Conservation (phyloP, 805 yeast genomes). For the Candida sphagnicola region DNA sequence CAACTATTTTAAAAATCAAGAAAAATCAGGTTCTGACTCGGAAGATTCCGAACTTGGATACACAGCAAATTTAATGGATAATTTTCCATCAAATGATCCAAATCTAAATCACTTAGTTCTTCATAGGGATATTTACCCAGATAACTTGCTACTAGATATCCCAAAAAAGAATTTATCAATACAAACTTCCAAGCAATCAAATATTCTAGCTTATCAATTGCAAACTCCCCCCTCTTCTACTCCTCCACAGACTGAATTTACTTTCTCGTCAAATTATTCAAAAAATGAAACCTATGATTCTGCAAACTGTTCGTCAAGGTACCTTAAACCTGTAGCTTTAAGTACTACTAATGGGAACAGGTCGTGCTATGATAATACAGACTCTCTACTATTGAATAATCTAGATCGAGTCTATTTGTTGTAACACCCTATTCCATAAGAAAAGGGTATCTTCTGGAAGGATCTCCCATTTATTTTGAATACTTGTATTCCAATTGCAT, state of each 20-base stretch:
- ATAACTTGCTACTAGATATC: slow-evolving; percentile 22
- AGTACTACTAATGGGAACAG: not conserved
- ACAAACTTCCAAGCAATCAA: slow-evolving; percentile 9
- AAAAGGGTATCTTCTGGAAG: not conserved
- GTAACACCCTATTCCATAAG: not conserved
- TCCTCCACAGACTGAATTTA: slow-evolving; percentile 5
- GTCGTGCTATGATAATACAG: not conserved
- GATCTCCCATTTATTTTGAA: no score
- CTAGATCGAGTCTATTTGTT: not conserved
- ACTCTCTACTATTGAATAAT: not conserved
- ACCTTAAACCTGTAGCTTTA: not conserved
- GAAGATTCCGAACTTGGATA: not conserved
- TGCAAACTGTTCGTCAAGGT: not conserved
- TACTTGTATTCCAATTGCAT: no score
- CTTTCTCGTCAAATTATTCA: not conserved
- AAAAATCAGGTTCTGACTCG: not conserved
- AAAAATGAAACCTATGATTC: not conserved
- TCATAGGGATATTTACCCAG: slow-evolving; percentile 19
- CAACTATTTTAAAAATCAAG: slow-evolving; percentile 34
- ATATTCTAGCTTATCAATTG: slow-evolving; percentile 4
- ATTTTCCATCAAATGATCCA: slow-evolving; percentile 23
- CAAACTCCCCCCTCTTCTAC: slow-evolving; percentile 5
- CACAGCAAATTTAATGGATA: slow-evolving; percentile 6
- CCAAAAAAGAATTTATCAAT: slow-evolving; percentile 36
- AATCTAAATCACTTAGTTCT: slow-evolving; percentile 16